Evolutionary conservation across 495 filamentous ascomycete species (phyloP), one percentile per base, ranked within the genome.

Genomic region (Tuber magnatum): DNA sequence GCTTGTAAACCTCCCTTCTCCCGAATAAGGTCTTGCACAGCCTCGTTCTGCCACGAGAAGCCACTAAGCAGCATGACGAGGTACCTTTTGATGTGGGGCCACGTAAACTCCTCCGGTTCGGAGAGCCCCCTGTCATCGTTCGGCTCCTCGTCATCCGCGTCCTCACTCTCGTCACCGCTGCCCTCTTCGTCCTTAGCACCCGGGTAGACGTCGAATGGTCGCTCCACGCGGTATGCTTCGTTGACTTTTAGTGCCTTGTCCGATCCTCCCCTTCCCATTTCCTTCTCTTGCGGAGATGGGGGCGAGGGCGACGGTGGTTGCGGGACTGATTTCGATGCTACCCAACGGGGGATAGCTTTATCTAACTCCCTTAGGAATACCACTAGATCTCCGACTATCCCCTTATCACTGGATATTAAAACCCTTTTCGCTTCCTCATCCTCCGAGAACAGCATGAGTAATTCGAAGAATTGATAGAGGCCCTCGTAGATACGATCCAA

Each of bases 391-490:
- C 68, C 74, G 10, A 83, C 81, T n/a, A 83, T 71, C 42, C 78
- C 81, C 69, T 81, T 78, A 28, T 82, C 81, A 20, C 74, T 75
- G 3, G 74, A 69, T 16, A 79, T 39, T 18, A 81, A 32, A 46
- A 82, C 68, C 61, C 77, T 74, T 35, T 82, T 82, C 1, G 78
- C 78, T 35, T 83, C 78, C 41, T 82, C 88, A 81, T 89, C 90
- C 75, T 93, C 91, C 0, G 91, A 92, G 35, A 93, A 85, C 7
- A 93, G 89, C 38, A 92, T 91, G 78, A 93, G 91, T 81, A 93
- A 91, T 78, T 93, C 91, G 16, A 93, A 85, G 82, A 92, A 92
- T 80, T 93, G 91, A 76, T 93, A 93, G 42, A 93, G 88, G 51
- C 91, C 91, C 79, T 93, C 81, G 69, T 83, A 83, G 68, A 82